Evolutionary conservation across 2,329 filamentous ascomycete species (phyloP).

Genomic region (Ophiocordyceps camponoti-floridani): DNA sequence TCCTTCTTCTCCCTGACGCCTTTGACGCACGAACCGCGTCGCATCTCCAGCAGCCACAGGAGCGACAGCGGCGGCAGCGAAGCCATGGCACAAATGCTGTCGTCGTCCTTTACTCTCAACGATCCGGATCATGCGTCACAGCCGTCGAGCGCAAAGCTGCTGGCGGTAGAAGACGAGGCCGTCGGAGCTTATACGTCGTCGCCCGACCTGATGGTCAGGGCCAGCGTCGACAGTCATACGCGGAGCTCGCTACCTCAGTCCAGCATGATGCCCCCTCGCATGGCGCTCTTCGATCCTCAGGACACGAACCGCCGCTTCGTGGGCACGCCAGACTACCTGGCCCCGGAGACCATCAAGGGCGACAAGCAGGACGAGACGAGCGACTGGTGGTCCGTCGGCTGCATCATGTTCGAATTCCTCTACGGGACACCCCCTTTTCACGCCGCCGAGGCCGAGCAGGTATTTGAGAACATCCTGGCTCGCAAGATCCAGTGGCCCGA

Average conservation of each 20-base stretch:
- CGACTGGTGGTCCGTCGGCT: slow-evolving; percentile 99
- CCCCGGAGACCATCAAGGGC: slow-evolving; percentile 90
- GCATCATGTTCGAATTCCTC: slow-evolving; percentile 91
- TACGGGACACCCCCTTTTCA: slow-evolving; percentile 92
- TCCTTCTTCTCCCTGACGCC: slow-evolving; percentile 76
- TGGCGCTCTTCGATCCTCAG: slow-evolving; percentile 89
- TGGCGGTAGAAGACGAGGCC: slow-evolving; percentile 57
- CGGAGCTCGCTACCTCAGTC: slow-evolving; percentile 25
- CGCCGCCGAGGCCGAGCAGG: slow-evolving; percentile 71
- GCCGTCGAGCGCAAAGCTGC: slow-evolving; percentile 32
- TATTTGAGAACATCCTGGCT: slow-evolving; percentile 90
- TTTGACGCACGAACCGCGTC: slow-evolving; percentile 37
- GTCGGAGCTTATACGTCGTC: slow-evolving; percentile 50
- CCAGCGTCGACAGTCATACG: slow-evolving; percentile 15
- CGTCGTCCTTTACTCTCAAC: slow-evolving; percentile 55
- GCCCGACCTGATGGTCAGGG: slow-evolving; percentile 47
- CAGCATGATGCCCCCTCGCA: slow-evolving; percentile 71
- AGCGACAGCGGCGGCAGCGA: slow-evolving; percentile 92
- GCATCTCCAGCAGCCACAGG: slow-evolving; percentile 57
- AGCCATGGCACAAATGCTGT: slow-evolving; percentile 64
- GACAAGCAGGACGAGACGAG: slow-evolving; percentile 93
- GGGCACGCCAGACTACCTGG: slow-evolving; percentile 90
- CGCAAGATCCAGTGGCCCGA: slow-evolving; percentile 88
- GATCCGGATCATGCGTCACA: slow-evolving; percentile 30
- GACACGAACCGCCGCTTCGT: slow-evolving; percentile 89